A percentile compares a stretch with the other conserved stretches of the same genome.
phyloP scores from a whole-genome alignment of 1,284 basidiomycete species.

The Cutaneotrichosporon sp. region DNA sequence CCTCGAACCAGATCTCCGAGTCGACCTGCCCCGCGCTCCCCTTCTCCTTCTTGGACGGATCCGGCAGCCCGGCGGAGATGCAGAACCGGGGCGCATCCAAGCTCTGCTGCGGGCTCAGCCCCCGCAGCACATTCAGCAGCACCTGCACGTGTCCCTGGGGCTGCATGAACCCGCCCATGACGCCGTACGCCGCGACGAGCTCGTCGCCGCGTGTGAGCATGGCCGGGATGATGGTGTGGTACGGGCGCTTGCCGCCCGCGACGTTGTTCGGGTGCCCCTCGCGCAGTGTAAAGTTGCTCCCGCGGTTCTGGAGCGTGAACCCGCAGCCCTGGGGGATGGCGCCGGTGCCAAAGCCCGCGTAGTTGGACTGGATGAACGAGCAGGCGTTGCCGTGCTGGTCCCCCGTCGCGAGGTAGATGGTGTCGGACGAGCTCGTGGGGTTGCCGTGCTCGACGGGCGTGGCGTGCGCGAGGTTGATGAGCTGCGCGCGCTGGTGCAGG shows the following conservation, averaged over 20 bases:
- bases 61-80: constrained; percentile 79
- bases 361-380: constrained; percentile 80
- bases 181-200: constrained; percentile 82
- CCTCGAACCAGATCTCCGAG: constrained; percentile 78
- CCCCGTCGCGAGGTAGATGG: constrained; percentile 86
- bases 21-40: constrained; percentile 61
- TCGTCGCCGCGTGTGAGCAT: constrained; percentile 75
- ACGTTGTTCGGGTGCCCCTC: constrained; percentile 82
- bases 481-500: constrained; percentile 71
- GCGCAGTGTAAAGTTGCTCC: constrained; percentile 75
- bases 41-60: constrained; percentile 57
- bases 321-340: constrained; percentile 90
- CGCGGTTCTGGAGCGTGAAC: constrained; percentile 94
- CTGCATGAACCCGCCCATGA: constrained; percentile 66
- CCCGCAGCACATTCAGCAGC: constrained; percentile 80
- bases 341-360: constrained; percentile 64
- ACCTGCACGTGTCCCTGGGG: constrained; percentile 52
- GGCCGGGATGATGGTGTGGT: constrained; percentile 91
- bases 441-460: constrained; percentile 66
- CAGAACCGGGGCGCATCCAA: constrained; percentile 91
- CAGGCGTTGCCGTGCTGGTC: constrained; percentile 92
- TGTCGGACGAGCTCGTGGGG: constrained; percentile 69
- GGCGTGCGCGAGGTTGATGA: constrained; percentile 71
- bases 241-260: constrained; percentile 81
- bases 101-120: constrained; percentile 77